Evolutionary conservation across 2,329 filamentous ascomycete species (phyloP), one percentile per base, ranked within the genome.

Genomic region (Colletotrichum sp.): DNA sequence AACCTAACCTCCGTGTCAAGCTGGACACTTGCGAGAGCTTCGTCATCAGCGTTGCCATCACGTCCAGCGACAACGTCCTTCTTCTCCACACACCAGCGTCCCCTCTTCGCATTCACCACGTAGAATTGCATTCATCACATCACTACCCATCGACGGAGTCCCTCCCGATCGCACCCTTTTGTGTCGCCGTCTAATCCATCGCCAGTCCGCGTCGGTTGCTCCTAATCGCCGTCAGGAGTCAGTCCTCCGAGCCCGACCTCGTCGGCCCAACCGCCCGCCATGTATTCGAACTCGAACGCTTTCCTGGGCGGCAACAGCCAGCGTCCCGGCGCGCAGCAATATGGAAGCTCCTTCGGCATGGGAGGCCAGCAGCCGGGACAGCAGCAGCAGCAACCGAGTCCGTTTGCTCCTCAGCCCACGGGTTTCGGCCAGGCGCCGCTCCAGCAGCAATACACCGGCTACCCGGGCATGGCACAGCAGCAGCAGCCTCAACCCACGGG

Each of bases 211-310:
- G 32, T 57, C 72, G 28, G 24, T 28, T 44, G 55, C 36, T 18
- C 66, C 65, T 75, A 52, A 64, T 72, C 67, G 72, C 65, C 63
- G 21, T 75, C 66, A 69, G 49, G 70, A 75, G 63, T 65, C 10
- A 21, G 44, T 4, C 44, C 64, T 60, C 59, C 67, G 68, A 68
- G 72, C 77, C 59, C 64, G 68, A 75, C 60, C 76, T 63, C 44
- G 57, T 59, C 71, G 73, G 68, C 77, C 44, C 44, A 70, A 62
- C 60, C 55, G 63, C 66, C 76, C 79, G 77, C 82, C 86, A 98
- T 98, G 96, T 99, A 95, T 88, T 97, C 95, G 79, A 95, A 94
- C 84, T 95, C 95, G 79, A 98, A 95, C 88, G 93, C 95, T 79
- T 98, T 93, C 85, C 87, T 98, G 82, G 95, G 95, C 85, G 94